phyloP scores from a whole-genome alignment of 2,329 filamentous ascomycete species.

The Alternaria metachromatica region DNA sequence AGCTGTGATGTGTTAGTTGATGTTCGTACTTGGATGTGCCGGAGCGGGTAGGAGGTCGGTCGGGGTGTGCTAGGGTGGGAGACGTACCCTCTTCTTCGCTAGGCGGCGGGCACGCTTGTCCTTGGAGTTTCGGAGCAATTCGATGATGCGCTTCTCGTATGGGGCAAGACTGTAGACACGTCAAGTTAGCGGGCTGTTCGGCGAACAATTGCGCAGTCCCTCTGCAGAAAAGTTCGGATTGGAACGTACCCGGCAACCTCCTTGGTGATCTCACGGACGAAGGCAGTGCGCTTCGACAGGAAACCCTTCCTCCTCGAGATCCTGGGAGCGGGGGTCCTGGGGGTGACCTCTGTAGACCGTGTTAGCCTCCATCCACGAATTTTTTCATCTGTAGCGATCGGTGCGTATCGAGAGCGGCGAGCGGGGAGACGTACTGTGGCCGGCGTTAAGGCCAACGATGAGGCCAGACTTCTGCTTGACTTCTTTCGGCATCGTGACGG shows the following conservation, averaged over 20 bases:
- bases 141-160: constrained; percentile 96
- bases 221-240: constrained; percentile 4
- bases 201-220: not conserved
- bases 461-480: constrained; percentile 62
- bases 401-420: constrained; percentile 21
- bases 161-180: constrained; percentile 30
- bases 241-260: constrained; percentile 88
- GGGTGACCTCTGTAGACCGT: constrained; percentile 56
- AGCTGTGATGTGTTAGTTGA: constrained; percentile 64
- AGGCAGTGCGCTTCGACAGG: constrained; percentile 94
- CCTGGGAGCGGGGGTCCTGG: constrained; percentile 57
- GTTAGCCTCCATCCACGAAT: constrained; percentile 31
- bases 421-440: constrained; percentile 65
- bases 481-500: constrained; percentile 59
- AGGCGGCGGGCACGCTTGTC: constrained; percentile 99
- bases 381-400: constrained; percentile 12
- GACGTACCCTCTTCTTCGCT: constrained; percentile 95
- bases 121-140: constrained; percentile 98
- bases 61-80: constrained; percentile 2
- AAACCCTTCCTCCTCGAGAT: constrained; percentile 84
- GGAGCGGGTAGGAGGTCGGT: constrained; percentile 2
- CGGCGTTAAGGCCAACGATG: constrained; percentile 68
- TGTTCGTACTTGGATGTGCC: constrained; percentile 5
- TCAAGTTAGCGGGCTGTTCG: constrained; percentile 13
- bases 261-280: constrained; percentile 97